Percentiles rank a stretch among this genome's conserved stretches.
Evolutionary conservation across 2,329 filamentous ascomycete species (phyloP).

Genomic region (Fusarium concolor): DNA sequence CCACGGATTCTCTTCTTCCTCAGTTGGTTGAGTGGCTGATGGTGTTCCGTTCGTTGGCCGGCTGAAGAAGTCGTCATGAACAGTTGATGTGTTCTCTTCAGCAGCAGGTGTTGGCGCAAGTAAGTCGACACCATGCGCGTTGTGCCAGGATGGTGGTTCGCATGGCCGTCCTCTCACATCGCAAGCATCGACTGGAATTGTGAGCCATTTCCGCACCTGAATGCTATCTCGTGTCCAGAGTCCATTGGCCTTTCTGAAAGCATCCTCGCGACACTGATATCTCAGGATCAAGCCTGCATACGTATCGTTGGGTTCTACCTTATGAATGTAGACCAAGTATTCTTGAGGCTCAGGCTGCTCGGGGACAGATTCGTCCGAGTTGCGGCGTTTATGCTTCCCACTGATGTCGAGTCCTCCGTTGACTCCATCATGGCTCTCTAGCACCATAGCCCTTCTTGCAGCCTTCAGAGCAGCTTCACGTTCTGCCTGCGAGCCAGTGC

Average conservation of each 20-base stretch:
- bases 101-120: conserved; percentile 60
- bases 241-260: conserved; percentile 87
- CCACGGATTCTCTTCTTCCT: conserved; percentile 76
- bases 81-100: conserved; percentile 44
- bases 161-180: conserved; percentile 80
- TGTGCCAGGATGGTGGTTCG: conserved; percentile 60
- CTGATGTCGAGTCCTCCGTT: conserved; percentile 68
- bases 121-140: conserved; percentile 60
- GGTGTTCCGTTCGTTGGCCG: conserved; percentile 50
- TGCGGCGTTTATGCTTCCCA: conserved; percentile 72
- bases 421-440: conserved; percentile 71
- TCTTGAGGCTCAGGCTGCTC: conserved; percentile 73
- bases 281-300: conserved; percentile 91
- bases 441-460: conserved; percentile 67
- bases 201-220: conserved; percentile 82
- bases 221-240: conserved; percentile 96
- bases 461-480: conserved; percentile 67
- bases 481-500: conserved; percentile 64
- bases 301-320: conserved; percentile 84
- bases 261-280: conserved; percentile 86
- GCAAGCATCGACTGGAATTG: conserved; percentile 91
- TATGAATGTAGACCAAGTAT: conserved; percentile 90
- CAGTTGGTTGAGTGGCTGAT: conserved; percentile 39
- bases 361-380: conserved; percentile 70
- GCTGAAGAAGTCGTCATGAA: conserved; percentile 58